phyloP scores from a whole-genome alignment of 2,329 filamentous ascomycete species.

The Colletotrichum sp. region DNA sequence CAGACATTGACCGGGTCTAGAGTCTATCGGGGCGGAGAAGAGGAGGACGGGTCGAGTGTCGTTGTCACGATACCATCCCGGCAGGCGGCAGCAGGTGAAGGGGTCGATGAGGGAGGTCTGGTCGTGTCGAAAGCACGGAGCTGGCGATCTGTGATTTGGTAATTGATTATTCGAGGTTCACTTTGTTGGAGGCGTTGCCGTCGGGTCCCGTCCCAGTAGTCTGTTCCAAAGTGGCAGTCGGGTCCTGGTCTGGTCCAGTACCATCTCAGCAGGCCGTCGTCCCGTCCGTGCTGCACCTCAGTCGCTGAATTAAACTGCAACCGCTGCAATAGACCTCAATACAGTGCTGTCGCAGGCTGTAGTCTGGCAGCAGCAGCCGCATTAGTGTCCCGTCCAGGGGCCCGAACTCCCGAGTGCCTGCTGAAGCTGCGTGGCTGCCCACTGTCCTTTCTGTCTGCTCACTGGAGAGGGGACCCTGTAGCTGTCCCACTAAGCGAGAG shows the following conservation, averaged over 20 bases:
- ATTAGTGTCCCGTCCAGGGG: not conserved
- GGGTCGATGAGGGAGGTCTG: not conserved
- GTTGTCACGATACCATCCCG: not conserved
- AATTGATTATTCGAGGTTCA: not conserved
- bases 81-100: not conserved
- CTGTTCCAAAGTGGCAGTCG: not conserved
- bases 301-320: not conserved
- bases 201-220: not conserved
- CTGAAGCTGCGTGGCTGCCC: not conserved
- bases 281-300: not conserved
- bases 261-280: not conserved
- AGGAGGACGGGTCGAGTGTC: not conserved
- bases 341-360: not conserved
- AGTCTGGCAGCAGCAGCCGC: not conserved
- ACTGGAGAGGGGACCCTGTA: not conserved
- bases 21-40: not conserved
- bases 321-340: not conserved
- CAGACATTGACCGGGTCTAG: constrained; percentile 11
- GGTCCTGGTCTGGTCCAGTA: not conserved
- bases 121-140: not conserved
- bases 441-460: not conserved
- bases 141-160: not conserved
- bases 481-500: not conserved
- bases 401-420: not conserved
- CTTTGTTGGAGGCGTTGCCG: not conserved